phyloP scores from a whole-genome alignment of 192 early-diverging fungal genomes.

The Pilaira anomala region DNA sequence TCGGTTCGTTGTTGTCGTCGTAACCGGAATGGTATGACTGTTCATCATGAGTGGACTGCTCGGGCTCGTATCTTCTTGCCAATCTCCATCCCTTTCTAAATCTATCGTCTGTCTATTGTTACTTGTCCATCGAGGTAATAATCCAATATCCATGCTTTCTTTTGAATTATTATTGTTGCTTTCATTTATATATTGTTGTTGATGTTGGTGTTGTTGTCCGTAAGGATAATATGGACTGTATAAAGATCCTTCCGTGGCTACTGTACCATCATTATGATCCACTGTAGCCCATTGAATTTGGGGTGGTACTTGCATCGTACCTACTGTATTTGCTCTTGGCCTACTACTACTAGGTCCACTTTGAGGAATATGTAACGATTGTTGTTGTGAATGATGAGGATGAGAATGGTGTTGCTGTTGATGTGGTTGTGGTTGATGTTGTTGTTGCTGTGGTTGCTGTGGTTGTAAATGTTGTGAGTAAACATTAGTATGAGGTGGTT shows the following conservation, averaged over 20 bases:
- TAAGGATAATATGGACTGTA: constrained; percentile 8
- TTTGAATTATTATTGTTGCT: background rate
- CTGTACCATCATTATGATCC: constrained; percentile 9
- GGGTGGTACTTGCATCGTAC: constrained; percentile 37
- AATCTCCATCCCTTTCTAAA: constrained; percentile 23
- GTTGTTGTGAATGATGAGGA: background rate
- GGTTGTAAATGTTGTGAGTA: background rate
- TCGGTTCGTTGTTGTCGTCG: background rate
- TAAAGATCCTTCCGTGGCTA: constrained; percentile 5
- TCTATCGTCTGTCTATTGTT: constrained; percentile 6
- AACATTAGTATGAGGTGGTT: constrained; percentile 7
- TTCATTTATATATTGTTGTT: background rate
- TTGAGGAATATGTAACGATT: background rate
- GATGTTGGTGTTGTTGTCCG: constrained; percentile 23
- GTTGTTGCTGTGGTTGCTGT: background rate
- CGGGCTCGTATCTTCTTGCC: constrained; percentile 3
- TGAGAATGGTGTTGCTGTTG: background rate
- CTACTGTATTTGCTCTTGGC: constrained; percentile 44
- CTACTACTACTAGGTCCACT: constrained; percentile 19
- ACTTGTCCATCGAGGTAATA: background rate
- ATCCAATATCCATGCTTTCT: background rate
- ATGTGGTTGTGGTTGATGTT: background rate
- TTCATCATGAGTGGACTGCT: background rate
- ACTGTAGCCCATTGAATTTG: constrained; percentile 33
- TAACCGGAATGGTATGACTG: background rate